Evolutionary conservation across 441 rosid species (phyloP).

Genomic region (Arabidopsis hybrid): DNA sequence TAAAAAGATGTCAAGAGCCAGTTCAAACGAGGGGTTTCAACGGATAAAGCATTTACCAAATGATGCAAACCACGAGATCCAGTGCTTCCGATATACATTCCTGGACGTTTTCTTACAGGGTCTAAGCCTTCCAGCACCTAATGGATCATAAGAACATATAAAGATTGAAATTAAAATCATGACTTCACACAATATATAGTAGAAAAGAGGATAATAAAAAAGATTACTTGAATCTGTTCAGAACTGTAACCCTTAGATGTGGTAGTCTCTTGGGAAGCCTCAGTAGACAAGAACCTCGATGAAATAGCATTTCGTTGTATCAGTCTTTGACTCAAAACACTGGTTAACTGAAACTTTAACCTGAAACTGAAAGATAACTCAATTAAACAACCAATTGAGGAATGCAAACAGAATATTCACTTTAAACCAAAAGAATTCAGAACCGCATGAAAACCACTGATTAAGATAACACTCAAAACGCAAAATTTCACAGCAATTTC

Average conservation of each 20-base stretch:
- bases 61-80: constrained; percentile 99
- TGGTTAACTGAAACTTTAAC: constrained; percentile 50
- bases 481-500: neutral
- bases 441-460: neutral
- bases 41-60: constrained; percentile 58
- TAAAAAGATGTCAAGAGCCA: constrained; percentile 9
- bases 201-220: constrained; percentile 4
- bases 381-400: neutral
- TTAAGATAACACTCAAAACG: neutral
- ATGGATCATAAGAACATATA: constrained; percentile 19
- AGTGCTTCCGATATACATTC: constrained; percentile 98
- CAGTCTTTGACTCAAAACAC: constrained; percentile 45
- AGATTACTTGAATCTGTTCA: constrained; percentile 87
- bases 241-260: constrained; percentile 75
- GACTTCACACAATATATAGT: constrained; percentile 8
- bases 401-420: neutral
- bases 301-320: constrained; percentile 51
- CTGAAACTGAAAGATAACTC: constrained; percentile 50
- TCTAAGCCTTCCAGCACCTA: constrained; percentile 98
- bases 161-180: neutral
- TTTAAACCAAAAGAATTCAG: neutral
- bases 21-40: constrained; percentile 14
- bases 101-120: constrained; percentile 98
- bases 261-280: constrained; percentile 59
- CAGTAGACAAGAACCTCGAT: constrained; percentile 64